A percentile compares a stretch with the other conserved stretches of the same genome.
phyloP scores from a whole-genome alignment of 164 flowering plant species.

The Umbellularia californica region DNA sequence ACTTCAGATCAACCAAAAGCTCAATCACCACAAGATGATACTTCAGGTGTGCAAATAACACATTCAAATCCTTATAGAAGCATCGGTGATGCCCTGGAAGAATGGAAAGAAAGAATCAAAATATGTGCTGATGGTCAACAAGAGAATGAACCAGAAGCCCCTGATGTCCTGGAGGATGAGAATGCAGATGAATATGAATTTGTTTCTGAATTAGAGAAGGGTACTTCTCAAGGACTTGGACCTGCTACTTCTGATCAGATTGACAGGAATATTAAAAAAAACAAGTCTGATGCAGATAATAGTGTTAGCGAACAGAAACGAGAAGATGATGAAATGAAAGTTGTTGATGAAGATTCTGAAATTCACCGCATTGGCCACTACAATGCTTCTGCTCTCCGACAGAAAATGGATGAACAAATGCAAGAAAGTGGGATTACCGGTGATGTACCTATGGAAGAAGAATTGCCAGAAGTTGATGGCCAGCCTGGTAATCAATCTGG shows the following conservation, averaged over 20 bases:
- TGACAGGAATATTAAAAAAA: conserved; percentile 33
- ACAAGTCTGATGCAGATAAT: conserved; percentile 36
- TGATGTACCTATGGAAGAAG: conserved; percentile 22
- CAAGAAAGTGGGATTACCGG: conserved; percentile 9
- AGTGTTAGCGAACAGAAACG: conserved; percentile 15
- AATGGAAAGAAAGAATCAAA: conserved; percentile 83
- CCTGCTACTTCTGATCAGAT: conserved; percentile 81
- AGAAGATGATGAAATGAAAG: conserved; percentile 30
- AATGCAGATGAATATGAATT: conserved; percentile 70
- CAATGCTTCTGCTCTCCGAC: conserved; percentile 14
- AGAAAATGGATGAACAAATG: conserved; percentile 27
- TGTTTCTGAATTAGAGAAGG: conserved; percentile 64
- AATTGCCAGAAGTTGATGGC: conserved; percentile 6
- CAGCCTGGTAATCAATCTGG: conserved; percentile 24
- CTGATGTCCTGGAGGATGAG: conserved; percentile 48
- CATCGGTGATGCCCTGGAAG: conserved; percentile 81
- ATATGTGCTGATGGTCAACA: conserved; percentile 51
- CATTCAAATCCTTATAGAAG: conserved; percentile 71
- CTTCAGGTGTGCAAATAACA: conserved; percentile 34
- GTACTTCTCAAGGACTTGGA: conserved; percentile 80
- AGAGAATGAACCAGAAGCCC: conserved; percentile 25
- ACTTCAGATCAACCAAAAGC: conserved; percentile 34
- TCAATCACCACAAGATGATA: conserved; percentile 36
- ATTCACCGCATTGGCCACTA: conserved; percentile 17
- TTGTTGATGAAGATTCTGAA: conserved; percentile 36